Evolutionary conservation across 129 eudicot species (phyloP).

Genomic region (Pittosporum tobira): DNA sequence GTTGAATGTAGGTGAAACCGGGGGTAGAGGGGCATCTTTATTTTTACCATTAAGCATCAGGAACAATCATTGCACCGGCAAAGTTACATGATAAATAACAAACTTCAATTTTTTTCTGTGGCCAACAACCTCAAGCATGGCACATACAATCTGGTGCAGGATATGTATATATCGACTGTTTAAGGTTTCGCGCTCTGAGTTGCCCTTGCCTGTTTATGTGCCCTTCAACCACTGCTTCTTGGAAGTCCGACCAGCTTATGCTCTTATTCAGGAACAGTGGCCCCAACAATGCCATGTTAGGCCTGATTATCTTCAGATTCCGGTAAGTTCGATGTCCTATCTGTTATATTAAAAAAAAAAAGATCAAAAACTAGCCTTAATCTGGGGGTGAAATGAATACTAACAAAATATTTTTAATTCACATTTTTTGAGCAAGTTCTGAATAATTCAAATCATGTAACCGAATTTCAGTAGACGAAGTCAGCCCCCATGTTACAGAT

Average conservation of each 20-base stretch:
- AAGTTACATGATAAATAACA: constrained; percentile 3
- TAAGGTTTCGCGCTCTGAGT: constrained; percentile 50
- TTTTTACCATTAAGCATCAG: constrained; percentile 14
- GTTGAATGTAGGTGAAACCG: constrained; percentile 13
- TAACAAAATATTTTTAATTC: neutral
- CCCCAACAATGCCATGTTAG: constrained; percentile 83
- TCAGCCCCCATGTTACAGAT: neutral
- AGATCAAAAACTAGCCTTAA: neutral
- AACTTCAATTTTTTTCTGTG: constrained; percentile 9
- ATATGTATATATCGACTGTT: constrained; percentile 76
- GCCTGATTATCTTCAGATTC: constrained; percentile 77
- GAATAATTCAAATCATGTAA: no score
- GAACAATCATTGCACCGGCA: constrained; percentile 7
- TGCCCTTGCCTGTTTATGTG: constrained; percentile 72
- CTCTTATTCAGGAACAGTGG: constrained; percentile 70
- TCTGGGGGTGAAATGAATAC: neutral
- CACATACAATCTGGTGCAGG: constrained; percentile 99
- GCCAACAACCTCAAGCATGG: constrained; percentile 27
- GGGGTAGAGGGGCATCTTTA: constrained; percentile 16
- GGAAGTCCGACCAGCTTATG: constrained; percentile 68
- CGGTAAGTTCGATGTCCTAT: constrained; percentile 78
- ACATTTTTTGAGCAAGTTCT: neutral
- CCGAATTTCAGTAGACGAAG: neutral
- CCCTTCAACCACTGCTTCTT: constrained; percentile 63
- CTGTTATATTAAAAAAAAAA: constrained; percentile 28